Evolutionary conservation across 2,329 filamentous ascomycete species (phyloP).

Genomic region (Ophiostoma perfectum): DNA sequence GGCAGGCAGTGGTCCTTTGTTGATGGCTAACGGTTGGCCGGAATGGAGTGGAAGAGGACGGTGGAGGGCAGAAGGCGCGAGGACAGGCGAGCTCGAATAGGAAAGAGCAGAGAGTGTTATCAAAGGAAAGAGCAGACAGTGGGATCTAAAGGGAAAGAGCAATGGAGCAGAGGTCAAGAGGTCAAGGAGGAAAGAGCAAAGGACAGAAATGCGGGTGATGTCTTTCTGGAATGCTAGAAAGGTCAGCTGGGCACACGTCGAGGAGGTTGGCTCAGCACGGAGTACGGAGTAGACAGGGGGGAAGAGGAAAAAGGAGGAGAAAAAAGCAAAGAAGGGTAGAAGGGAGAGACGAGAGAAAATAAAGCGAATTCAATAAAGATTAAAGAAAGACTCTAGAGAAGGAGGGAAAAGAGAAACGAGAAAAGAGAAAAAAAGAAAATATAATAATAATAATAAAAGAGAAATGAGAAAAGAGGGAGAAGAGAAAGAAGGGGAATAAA

Average conservation of each 20-base stretch:
- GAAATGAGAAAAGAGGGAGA: background rate
- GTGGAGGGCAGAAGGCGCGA: background rate
- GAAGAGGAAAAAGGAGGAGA: constrained; percentile 9
- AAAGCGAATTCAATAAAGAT: background rate
- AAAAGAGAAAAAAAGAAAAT: background rate
- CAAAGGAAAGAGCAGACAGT: background rate
- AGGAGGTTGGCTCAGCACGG: constrained; percentile 10
- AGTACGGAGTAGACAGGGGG: constrained; percentile 12
- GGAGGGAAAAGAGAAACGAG: background rate
- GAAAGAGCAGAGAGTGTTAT: constrained; percentile 11
- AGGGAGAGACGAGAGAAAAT: background rate
- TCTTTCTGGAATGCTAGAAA: constrained; percentile 13
- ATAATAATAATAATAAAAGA: background rate
- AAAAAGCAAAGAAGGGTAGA: background rate
- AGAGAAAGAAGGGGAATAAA: background rate
- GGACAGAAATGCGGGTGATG: background rate
- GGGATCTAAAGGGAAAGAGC: background rate
- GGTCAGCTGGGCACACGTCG: constrained; percentile 19
- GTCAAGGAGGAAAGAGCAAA: background rate
- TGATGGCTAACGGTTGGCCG: background rate
- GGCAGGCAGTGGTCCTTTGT: background rate
- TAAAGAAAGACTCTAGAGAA: constrained; percentile 2
- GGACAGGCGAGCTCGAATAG: background rate
- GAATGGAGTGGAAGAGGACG: background rate
- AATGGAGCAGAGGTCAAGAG: background rate